phyloP scores from a whole-genome alignment of 371 early-diverging fungal genomes.

The Mucor sp. region DNA sequence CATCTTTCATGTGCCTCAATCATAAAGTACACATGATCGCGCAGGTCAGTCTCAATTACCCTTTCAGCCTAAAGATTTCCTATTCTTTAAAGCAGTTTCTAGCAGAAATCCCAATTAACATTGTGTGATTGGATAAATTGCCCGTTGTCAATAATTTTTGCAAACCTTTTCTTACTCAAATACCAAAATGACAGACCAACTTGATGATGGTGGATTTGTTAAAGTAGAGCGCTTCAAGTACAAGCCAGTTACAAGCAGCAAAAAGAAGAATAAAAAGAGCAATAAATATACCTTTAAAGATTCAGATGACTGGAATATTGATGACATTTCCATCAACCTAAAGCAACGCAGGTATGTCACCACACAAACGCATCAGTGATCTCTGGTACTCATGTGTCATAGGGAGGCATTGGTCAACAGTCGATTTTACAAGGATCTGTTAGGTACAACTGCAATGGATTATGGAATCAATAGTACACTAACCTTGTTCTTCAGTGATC shows the following conservation, averaged over 20 bases:
- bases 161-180: neutral
- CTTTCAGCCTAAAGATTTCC: neutral
- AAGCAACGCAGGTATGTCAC: slow-evolving; percentile 30
- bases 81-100: neutral
- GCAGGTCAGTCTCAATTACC: neutral
- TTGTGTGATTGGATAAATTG: neutral
- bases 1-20: neutral
- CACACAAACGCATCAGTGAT: neutral
- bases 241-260: slow-evolving; percentile 18
- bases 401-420: slow-evolving; percentile 34
- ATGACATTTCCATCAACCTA: slow-evolving; percentile 28
- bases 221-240: slow-evolving; percentile 31
- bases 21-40: neutral
- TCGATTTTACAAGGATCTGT: slow-evolving; percentile 39
- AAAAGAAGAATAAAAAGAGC: slow-evolving; percentile 24
- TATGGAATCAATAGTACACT: neutral
- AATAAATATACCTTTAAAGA: slow-evolving; percentile 32
- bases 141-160: neutral
- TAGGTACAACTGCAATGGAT: slow-evolving; percentile 6
- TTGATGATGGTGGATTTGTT: slow-evolving; percentile 26
- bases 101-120: neutral
- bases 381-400: neutral
- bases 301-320: slow-evolving; percentile 34
- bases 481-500: slow-evolving; percentile 12
- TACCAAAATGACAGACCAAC: slow-evolving; percentile 18